Evolutionary conservation across 2,329 filamentous ascomycete genomes (phyloP).

Genomic region (Ophiostoma quercus): DNA sequence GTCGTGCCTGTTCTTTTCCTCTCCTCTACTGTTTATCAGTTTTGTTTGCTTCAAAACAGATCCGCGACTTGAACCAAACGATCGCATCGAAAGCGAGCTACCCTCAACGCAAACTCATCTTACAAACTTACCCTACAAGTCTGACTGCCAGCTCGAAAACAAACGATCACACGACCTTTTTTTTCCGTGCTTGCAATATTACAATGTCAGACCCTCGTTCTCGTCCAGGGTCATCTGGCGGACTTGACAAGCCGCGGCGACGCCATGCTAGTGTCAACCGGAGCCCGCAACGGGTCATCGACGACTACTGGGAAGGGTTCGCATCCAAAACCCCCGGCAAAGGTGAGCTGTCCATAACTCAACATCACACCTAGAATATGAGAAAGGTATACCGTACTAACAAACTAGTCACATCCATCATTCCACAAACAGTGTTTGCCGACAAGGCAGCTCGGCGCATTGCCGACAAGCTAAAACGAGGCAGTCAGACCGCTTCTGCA

Average conservation of each 20-base stretch:
- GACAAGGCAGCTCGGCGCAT: constrained; percentile 54
- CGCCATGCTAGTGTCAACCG: constrained; percentile 19
- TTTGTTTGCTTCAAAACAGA: neutral
- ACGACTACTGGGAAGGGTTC: constrained; percentile 70
- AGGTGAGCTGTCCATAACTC: constrained; percentile 34
- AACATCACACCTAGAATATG: no score
- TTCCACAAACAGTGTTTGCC: constrained; percentile 63
- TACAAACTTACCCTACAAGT: neutral
- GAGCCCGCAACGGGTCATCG: constrained; percentile 61
- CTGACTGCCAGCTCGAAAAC: neutral
- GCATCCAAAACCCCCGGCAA: constrained; percentile 66
- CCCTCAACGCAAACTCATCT: neutral
- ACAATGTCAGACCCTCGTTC: neutral
- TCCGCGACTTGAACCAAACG: neutral
- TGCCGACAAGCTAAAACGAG: constrained; percentile 48
- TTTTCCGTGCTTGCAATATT: neutral
- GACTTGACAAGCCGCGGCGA: neutral
- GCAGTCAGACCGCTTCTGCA: constrained; percentile 49
- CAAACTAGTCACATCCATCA: constrained; percentile 60
- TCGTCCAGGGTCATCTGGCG: neutral
- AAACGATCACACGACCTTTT: neutral
- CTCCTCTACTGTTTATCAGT: neutral
- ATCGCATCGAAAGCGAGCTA: neutral
- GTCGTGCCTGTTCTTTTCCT: neutral
- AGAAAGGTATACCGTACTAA: constrained; percentile 52